Base-by-base conservation (phyloP, 176 grass and related monocot genomes). In the Miscanthus lutarioriparius region DNA sequence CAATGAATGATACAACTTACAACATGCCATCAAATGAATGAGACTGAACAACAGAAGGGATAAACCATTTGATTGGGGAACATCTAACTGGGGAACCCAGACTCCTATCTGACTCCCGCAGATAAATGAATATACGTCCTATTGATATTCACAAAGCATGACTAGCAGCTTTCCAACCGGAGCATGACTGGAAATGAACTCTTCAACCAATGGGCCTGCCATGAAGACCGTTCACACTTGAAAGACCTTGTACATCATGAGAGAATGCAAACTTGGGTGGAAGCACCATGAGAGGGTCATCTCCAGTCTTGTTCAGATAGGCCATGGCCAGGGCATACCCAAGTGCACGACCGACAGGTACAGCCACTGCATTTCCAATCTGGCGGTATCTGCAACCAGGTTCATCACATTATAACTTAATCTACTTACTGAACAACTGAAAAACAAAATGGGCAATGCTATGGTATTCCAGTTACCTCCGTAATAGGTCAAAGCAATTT, bases 301-400 rank as follows among this genome's bases (percentile, higher is more conserved):
- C 87, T 73, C 69, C 85, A 71, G 58, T 78, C 35, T 87, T 93
- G 56, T 92, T 90, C 17, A 91, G 83, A 82, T 85, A 87, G 64
- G 91, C 80, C 82, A 87, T 83, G 37, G 91, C 91, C 87, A 98
- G 72, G 22, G 89, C 74, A 80, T 88, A 95, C 36, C 96, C 96
- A 40, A 98, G 85, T 20, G 91, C 91, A 30, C 89, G 87, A 39
- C 96, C 87, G 3, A 95, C 93, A 39, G 96, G 91, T 84, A 98
- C 74, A 65, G 96, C 91, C 80, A 98, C 93, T 45, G 96, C 93
- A 85, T 98, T 98, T 82, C 96, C 93, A 85, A 98, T 91, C 61
- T 93, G 93, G 10, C 91, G 91, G 86, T 95, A 98, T 77, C 96
- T 98, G 89, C 79, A 83, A 22, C 58, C 47, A 86, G 79, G 78